These are phyloP conservation scores for Chytriomyces sp. DNA, from an alignment of 192 early-diverging fungal species.

Conservation along the genomic window DNA sequence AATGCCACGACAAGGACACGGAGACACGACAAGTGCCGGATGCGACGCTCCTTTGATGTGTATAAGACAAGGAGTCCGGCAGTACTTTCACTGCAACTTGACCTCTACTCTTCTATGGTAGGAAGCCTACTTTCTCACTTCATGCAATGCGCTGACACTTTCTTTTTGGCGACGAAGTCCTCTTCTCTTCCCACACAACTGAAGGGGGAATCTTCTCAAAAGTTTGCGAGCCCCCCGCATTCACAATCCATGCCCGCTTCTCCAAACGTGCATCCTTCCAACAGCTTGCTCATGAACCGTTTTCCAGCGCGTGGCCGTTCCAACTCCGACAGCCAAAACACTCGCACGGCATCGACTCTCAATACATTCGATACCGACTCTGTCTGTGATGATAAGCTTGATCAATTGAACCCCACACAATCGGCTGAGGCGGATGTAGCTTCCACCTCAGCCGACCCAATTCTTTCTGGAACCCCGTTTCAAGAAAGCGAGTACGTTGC, in stretches of 20 bases:
- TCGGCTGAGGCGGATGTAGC: background rate
- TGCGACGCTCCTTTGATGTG: no score
- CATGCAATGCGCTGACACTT: no score
- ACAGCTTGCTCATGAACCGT: background rate
- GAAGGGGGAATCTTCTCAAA: background rate
- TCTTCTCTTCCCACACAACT: no score
- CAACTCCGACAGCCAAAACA: background rate
- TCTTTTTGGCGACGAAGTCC: no score
- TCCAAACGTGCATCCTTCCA: background rate
- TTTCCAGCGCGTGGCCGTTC: background rate
- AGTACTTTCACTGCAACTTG: no score
- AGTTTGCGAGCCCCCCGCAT: background rate
- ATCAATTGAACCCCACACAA: background rate
- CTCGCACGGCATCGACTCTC: background rate
- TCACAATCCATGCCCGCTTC: background rate
- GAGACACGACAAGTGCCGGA: no score
- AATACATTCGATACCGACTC: background rate
- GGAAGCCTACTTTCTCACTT: no score
- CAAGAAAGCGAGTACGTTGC: background rate
- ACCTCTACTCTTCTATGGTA: no score
- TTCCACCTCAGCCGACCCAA: background rate
- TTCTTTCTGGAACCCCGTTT: background rate
- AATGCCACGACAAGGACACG: no score
- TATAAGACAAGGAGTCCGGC: no score
- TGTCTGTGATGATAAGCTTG: background rate